Base-by-base conservation (phyloP, 148 eudicot genomes). In the Fallopia convolvulus region DNA sequence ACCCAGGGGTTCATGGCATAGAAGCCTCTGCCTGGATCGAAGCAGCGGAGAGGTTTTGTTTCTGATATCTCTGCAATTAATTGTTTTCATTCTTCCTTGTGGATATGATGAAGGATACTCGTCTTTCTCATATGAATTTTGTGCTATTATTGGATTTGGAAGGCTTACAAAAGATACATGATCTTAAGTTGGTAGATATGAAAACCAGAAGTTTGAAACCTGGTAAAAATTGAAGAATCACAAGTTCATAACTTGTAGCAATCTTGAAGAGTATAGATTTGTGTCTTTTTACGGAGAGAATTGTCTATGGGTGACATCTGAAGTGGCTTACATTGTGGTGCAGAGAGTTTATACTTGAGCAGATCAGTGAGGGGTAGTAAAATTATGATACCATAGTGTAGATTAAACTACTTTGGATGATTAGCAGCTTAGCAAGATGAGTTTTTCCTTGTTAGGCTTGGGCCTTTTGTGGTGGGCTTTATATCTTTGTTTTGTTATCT, bases 1-100 rank as follows among this genome's bases (percentile, higher is more conserved):
- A 78, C 89, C 77, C 97, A 92, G 70, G 91, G 98, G 98, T 94
- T 94, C 77, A 77, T 81, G 14, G 80, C 93, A 36, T 93, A 84
- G 6, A 93, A 90, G 73, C 80, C 92, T 18, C 12, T 66, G 70
- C 56, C 90, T 11, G 90, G 86, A 14, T 79, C 83, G 5, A 90
- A 85, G 77, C 90, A 81, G 40, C 83, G 86, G 42, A 85, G 90
- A 86, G 97, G 97, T 93, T 65, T 70, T 48, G 36, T 42, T 32
- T 74, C 68, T 23, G n/a, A 60, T 21, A 70, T 20, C 74, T 46
- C 44, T 81, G 13, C 44, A 21, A 5, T 53, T 47, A 12, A 33
- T 33, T 68, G 10, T 32, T 68, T 36, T 68, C n/a, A 12, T 68
- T 6, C 70, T 13, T 1, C 5, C 8, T 55, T 55, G 61, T 55